Base-by-base conservation (phyloP, 306 rosid species). In the Vachellia pachyceras region DNA sequence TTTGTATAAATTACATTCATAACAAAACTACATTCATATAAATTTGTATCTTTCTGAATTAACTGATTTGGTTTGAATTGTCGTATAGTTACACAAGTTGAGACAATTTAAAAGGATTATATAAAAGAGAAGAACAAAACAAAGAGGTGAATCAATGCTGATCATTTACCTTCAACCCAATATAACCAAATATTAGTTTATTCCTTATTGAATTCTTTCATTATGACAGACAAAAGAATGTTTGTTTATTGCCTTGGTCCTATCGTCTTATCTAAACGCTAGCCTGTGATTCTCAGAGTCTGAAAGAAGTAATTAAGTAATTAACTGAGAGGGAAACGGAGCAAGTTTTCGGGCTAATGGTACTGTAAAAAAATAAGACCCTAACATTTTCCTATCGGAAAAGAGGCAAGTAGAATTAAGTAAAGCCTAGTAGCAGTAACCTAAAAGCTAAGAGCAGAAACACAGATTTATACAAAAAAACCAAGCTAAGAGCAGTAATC, bases 81-180 rank as follows among this genome's bases (percentile, higher is more conserved):
- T 36, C 3, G 22, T 15, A 15, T 35, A 25, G 15, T 60, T 10
- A 10, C 45, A 13, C 70, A 65, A 65, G 70, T 65, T 64, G 22
- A 33, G 69, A 14, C 22, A 36, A 20, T 13, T 49, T 14, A 49
- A 7, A 8, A 37, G 25, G 12, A 37, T 36, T 65, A 15, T 35
- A 36, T 15, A 8, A 10, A n/a, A 39, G 6, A 2, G 17, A 9
- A 65, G 17, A 17, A 65, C 7, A 64, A 6, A 17, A 8, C 33
- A 29, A 29, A 37, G 23, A 37, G 25, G 46, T 39, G 65, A 35
- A 55, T 73, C 33, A 29, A 29, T 29, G 78, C 86, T 87, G 82
- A 89, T 90, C 91, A 5, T 23, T 22, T 58, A 4, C 8, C 35
- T 72, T 79, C 70, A 47, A 58, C 58, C 69, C 8, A 77, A 36